Evolutionary conservation across 2,329 filamentous ascomycete genomes (phyloP).

Genomic region (Exophiala viscosa): DNA sequence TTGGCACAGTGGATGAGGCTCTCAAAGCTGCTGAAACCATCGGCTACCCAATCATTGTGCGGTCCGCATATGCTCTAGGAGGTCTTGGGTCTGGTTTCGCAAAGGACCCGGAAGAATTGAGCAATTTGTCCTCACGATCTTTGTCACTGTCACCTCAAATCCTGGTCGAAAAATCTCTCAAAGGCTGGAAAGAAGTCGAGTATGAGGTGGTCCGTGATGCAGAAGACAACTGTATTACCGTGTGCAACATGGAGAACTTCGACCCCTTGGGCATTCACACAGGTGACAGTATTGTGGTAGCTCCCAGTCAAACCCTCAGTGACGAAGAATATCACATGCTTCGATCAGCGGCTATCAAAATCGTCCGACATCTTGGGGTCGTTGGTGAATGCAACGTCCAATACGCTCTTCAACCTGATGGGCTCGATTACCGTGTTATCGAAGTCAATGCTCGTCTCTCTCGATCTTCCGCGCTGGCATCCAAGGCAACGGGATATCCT

Average conservation of each 20-base stretch:
- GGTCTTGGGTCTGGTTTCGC: slow-evolving; percentile 96
- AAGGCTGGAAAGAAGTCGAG: slow-evolving; percentile 99
- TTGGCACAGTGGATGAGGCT: slow-evolving; percentile 86
- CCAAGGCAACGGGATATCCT: slow-evolving; percentile 96
- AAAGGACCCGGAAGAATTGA: slow-evolving; percentile 86
- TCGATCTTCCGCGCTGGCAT: slow-evolving; percentile 91
- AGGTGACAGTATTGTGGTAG: slow-evolving; percentile 97
- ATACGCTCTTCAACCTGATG: slow-evolving; percentile 93
- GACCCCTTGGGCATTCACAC: slow-evolving; percentile 97
- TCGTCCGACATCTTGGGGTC: slow-evolving; percentile 92
- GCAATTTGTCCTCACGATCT: slow-evolving; percentile 87
- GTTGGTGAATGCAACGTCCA: slow-evolving; percentile 99
- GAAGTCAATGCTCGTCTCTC: slow-evolving; percentile 99
- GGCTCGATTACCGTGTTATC: slow-evolving; percentile 96
- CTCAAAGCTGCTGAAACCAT: slow-evolving; percentile 79
- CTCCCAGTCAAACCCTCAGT: slow-evolving; percentile 91
- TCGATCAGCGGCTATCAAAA: slow-evolving; percentile 94
- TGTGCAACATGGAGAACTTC: slow-evolving; percentile 99
- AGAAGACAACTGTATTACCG: slow-evolving; percentile 97
- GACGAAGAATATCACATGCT: slow-evolving; percentile 99
- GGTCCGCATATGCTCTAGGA: slow-evolving; percentile 92
- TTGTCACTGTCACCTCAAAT: slow-evolving; percentile 94
- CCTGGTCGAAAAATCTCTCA: slow-evolving; percentile 94
- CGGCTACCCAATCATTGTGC: slow-evolving; percentile 96
- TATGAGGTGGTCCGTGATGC: slow-evolving; percentile 98